Evolutionary conservation across 1,284 basidiomycete species (phyloP).

Genomic region (Amylostereum areolatum): DNA sequence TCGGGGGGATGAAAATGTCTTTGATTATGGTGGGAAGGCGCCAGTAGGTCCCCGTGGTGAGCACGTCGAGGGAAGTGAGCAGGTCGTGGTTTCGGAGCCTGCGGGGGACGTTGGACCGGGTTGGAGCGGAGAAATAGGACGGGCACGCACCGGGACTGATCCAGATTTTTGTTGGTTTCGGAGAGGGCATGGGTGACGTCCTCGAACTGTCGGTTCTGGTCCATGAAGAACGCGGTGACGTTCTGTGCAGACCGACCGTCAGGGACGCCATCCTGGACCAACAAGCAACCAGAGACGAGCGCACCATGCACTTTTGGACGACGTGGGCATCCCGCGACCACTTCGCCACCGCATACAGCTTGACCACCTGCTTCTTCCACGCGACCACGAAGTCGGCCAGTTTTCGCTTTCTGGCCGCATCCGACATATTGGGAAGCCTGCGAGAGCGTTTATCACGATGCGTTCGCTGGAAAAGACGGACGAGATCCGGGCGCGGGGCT

Average conservation of each 20-base stretch:
- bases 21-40: conserved; percentile 75
- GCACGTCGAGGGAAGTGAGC: conserved; percentile 81
- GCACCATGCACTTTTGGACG: conserved; percentile 80
- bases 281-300: conserved; percentile 9
- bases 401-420: conserved; percentile 73
- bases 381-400: conserved; percentile 85
- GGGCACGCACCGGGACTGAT: conserved; percentile 53
- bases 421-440: conserved; percentile 81
- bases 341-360: conserved; percentile 78
- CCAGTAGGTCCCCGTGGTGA: conserved; percentile 78
- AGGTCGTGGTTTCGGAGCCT: conserved; percentile 87
- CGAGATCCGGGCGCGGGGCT: neutral
- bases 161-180: conserved; percentile 59
- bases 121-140: neutral
- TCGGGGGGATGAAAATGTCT: conserved; percentile 51
- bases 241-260: conserved; percentile 41
- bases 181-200: conserved; percentile 60
- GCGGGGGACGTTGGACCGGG: neutral
- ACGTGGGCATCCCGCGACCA: conserved; percentile 79
- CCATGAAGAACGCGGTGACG: conserved; percentile 77
- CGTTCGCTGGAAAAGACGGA: neutral
- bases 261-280: neutral
- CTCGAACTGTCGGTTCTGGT: conserved; percentile 80
- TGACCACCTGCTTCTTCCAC: conserved; percentile 85
- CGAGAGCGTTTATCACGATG: conserved; percentile 2